phyloP scores from a whole-genome alignment of 352 stramenopile species.

The Salisapilia sapeloensis region DNA sequence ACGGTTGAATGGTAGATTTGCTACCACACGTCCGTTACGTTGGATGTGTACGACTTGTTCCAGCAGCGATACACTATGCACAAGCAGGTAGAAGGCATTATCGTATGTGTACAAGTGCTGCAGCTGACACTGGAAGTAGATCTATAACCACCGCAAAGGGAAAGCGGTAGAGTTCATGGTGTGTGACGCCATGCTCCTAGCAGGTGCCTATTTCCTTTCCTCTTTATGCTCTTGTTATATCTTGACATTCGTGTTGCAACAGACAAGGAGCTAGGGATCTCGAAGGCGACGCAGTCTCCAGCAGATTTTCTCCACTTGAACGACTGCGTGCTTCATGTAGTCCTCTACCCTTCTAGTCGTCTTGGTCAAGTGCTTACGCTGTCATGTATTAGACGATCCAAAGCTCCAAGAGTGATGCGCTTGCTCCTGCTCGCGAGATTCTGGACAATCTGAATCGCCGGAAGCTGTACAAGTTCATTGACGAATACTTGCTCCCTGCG shows the following conservation, averaged over 20 bases:
- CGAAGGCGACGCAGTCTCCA: slow-evolving; percentile 30
- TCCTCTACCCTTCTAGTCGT: slow-evolving; percentile 7
- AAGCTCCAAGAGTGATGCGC: slow-evolving; percentile 29
- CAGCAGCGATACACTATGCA: slow-evolving; percentile 82
- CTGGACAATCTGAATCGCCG: slow-evolving; percentile 56
- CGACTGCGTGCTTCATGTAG: slow-evolving; percentile 53
- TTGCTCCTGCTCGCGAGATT: slow-evolving; percentile 32
- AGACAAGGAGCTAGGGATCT: slow-evolving; percentile 63
- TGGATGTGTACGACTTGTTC: slow-evolving; percentile 83
- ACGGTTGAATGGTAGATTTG: slow-evolving; percentile 57
- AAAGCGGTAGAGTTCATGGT: slow-evolving; percentile 86
- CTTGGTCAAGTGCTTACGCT: too few species aligned
- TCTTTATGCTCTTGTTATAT: not conserved
- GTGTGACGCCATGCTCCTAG: slow-evolving; percentile 65
- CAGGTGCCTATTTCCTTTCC: slow-evolving; percentile 10
- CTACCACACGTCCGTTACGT: slow-evolving; percentile 77
- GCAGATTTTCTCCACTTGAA: slow-evolving; percentile 63
- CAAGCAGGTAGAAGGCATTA: slow-evolving; percentile 17
- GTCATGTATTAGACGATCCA: slow-evolving; percentile 44
- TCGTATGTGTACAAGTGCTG: slow-evolving; percentile 1
- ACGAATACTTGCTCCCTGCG: slow-evolving; percentile 51
- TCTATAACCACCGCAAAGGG: slow-evolving; percentile 82
- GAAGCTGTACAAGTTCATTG: slow-evolving; percentile 75
- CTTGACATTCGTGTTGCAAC: too few species aligned
- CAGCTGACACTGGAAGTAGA: slow-evolving; percentile 7